Evolutionary conservation across 768 basidiomycete genomes (phyloP).

Genomic region (Xerocomus spinulosus): DNA sequence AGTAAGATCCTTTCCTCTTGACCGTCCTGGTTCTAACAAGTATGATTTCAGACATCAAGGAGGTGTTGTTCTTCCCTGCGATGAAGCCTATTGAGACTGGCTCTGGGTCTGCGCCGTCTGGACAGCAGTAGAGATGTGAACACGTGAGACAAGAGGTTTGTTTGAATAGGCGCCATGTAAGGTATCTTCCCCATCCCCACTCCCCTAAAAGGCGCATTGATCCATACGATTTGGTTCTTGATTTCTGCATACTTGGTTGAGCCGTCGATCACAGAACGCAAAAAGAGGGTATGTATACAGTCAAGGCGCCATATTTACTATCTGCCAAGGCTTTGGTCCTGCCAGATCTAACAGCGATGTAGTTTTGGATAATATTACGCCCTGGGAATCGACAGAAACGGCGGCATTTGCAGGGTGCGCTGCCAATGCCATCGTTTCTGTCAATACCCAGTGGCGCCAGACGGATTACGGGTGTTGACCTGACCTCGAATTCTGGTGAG

Average conservation of each 20-base stretch:
- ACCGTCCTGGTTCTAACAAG: constrained; percentile 1
- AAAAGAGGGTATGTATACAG: no score
- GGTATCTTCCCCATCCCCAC: neutral
- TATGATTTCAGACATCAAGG: constrained; percentile 76
- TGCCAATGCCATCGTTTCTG: no score
- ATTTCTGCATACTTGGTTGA: neutral
- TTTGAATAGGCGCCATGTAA: neutral
- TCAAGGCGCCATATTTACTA: no score
- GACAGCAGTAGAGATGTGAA: constrained; percentile 8
- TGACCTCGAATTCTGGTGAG: no score
- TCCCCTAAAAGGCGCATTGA: neutral
- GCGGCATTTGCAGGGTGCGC: no score
- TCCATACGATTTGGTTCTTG: neutral
- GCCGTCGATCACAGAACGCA: no score
- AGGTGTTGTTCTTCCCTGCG: constrained; percentile 92
- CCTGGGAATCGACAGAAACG: no score
- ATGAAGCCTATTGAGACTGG: constrained; percentile 80
- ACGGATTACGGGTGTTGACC: no score
- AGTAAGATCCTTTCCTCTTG: constrained; percentile 46
- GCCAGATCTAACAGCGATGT: no score
- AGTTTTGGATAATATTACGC: no score
- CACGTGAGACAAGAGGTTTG: constrained; percentile 17
- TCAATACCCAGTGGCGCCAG: no score
- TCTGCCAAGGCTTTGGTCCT: no score
- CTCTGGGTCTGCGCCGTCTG: constrained; percentile 32